Evolutionary conservation across 805 yeast genomes (phyloP).

Genomic region (Pichia insulana): DNA sequence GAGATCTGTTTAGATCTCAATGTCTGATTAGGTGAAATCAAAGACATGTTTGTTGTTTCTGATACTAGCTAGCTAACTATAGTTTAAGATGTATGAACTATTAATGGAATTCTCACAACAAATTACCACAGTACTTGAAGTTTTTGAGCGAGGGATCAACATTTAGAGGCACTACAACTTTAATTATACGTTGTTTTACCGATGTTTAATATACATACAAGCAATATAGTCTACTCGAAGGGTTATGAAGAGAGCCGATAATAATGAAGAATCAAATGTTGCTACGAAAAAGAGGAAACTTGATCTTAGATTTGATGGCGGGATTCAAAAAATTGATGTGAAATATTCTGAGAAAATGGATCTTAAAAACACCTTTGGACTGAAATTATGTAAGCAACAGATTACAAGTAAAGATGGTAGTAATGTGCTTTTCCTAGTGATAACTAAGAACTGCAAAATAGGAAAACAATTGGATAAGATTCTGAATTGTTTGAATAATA

Average conservation of each 20-base stretch:
- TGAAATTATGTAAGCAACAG: background rate
- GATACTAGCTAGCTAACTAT: background rate
- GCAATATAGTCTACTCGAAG: too few species aligned
- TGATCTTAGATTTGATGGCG: background rate
- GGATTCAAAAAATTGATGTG: background rate
- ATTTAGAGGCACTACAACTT: too few species aligned
- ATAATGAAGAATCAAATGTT: background rate
- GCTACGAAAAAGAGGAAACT: background rate
- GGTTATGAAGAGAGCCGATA: background rate
- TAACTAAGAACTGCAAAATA: constrained; percentile 20
- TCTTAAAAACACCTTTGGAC: background rate
- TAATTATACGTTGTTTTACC: too few species aligned
- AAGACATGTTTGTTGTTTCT: constrained; percentile 11
- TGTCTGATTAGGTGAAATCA: constrained; percentile 12
- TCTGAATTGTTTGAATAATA: constrained; percentile 2
- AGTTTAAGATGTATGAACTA: too few species aligned
- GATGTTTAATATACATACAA: too few species aligned
- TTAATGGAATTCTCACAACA: too few species aligned
- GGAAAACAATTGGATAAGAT: constrained; percentile 14
- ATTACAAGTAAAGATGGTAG: background rate
- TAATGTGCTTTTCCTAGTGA: background rate
- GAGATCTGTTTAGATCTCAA: constrained; percentile 25
- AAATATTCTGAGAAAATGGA: constrained; percentile 8
- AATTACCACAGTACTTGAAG: too few species aligned
- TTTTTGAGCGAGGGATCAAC: too few species aligned